Conservation (phyloP, 805 yeast genomes). For the Monosporozyma aerobia region DNA sequence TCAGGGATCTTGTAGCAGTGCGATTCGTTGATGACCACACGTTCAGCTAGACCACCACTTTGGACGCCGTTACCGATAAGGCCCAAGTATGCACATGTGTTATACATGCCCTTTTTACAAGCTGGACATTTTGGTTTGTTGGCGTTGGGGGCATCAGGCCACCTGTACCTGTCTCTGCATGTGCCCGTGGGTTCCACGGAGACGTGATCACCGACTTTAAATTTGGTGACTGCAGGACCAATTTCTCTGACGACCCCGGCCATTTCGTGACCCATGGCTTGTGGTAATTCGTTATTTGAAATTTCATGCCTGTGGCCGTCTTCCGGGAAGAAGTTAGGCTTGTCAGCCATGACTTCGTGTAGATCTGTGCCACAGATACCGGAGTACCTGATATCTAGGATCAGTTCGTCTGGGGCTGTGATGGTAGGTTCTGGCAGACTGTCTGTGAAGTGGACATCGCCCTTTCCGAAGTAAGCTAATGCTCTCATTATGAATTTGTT, state of each 20-base stretch:
- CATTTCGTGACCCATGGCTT: constrained; percentile 48
- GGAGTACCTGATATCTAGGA: constrained; percentile 40
- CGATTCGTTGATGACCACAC: constrained; percentile 34
- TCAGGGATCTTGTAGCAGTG: constrained; percentile 36
- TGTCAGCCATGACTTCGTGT: constrained; percentile 43
- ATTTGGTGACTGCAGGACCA: constrained; percentile 37
- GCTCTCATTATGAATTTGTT: constrained; percentile 35
- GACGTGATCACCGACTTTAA: constrained; percentile 48
- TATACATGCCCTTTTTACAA: constrained; percentile 42
- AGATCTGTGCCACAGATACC: constrained; percentile 61
- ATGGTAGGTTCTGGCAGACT: constrained; percentile 31
- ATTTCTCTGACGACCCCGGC: constrained; percentile 38
- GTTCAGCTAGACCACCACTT: constrained; percentile 49
- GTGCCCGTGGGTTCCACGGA: constrained; percentile 56
- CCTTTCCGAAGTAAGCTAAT: constrained; percentile 38
- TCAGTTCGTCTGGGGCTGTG: constrained; percentile 32
- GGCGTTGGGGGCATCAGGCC: constrained; percentile 28
- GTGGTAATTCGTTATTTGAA: constrained; percentile 33
- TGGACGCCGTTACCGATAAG: constrained; percentile 48
- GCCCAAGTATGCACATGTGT: constrained; percentile 42
- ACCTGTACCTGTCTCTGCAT: constrained; percentile 40
- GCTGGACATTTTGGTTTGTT: constrained; percentile 35
- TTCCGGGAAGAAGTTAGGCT: constrained; percentile 49
- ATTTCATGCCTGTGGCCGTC: constrained; percentile 32
- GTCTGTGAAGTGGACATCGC: constrained; percentile 35